A percentile compares a stretch with the other conserved stretches of the same genome.
phyloP scores from a whole-genome alignment of 2,329 filamentous ascomycete genomes.

The Pseudonectria foliicola region DNA sequence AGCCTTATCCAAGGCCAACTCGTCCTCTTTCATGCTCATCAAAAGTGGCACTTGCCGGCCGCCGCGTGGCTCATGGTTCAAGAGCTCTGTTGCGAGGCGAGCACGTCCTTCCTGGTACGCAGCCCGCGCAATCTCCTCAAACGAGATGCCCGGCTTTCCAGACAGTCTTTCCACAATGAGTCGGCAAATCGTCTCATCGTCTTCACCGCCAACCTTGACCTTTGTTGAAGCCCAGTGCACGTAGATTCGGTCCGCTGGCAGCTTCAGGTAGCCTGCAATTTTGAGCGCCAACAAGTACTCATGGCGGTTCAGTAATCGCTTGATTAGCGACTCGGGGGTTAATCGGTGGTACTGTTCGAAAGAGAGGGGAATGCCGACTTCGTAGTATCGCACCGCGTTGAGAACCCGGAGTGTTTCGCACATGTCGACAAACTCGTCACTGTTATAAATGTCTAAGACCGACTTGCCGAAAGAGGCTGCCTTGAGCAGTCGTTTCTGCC shows the following conservation, averaged over 20 bases:
- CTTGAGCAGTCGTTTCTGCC: slow-evolving; percentile 94
- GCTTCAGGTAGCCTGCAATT: slow-evolving; percentile 76
- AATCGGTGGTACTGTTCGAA: slow-evolving; percentile 91
- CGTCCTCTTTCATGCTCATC: slow-evolving; percentile 91
- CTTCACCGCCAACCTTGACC: slow-evolving; percentile 73
- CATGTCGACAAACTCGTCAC: slow-evolving; percentile 98
- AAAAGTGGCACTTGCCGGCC: slow-evolving; percentile 94
- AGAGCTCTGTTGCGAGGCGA: slow-evolving; percentile 79
- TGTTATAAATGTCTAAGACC: slow-evolving; percentile 93
- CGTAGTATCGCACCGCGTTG: slow-evolving; percentile 86
- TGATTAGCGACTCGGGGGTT: slow-evolving; percentile 81
- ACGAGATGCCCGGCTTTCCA: slow-evolving; percentile 88
- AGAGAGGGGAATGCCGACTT: slow-evolving; percentile 81
- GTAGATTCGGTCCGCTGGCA: slow-evolving; percentile 85
- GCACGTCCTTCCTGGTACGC: slow-evolving; percentile 90
- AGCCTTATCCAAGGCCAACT: slow-evolving; percentile 90
- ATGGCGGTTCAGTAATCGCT: slow-evolving; percentile 77
- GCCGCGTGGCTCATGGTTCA: slow-evolving; percentile 89
- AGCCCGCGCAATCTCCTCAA: slow-evolving; percentile 85
- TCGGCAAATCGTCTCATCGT: slow-evolving; percentile 81
- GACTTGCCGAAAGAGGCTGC: slow-evolving; percentile 97
- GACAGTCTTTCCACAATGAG: slow-evolving; percentile 80
- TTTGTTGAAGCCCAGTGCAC: slow-evolving; percentile 97
- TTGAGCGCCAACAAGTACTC: slow-evolving; percentile 88
- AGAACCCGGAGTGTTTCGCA: slow-evolving; percentile 88